Percentiles rank a stretch among this genome's conserved stretches.
Evolutionary conservation across 176 grass and related monocot genomes (phyloP).

Genomic region (Hordeum vulgare): DNA sequence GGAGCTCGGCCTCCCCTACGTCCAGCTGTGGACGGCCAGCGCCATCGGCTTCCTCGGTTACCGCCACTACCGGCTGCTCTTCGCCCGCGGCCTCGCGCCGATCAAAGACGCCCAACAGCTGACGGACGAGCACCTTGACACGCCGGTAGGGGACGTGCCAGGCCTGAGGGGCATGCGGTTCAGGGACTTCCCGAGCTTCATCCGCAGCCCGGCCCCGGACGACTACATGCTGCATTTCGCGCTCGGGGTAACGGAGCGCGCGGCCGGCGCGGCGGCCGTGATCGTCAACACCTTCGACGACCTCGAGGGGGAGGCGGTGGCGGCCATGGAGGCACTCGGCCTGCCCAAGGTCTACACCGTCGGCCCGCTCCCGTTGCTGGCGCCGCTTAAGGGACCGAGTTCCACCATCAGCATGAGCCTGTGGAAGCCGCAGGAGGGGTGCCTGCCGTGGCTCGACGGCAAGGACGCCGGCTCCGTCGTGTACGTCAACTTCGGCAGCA

Average conservation of each 20-base stretch:
- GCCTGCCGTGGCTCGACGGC: constrained; percentile 46
- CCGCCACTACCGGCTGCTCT: constrained; percentile 41
- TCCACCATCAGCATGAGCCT: constrained; percentile 29
- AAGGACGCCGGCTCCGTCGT: constrained; percentile 38
- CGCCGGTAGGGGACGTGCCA: constrained; percentile 50
- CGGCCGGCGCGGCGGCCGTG: constrained; percentile 31
- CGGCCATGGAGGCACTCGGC: constrained; percentile 29
- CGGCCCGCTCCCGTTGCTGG: constrained; percentile 44
- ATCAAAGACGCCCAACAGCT: constrained; percentile 51
- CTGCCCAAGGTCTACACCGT: constrained; percentile 46
- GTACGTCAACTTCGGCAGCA: constrained; percentile 84
- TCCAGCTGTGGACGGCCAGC: constrained; percentile 67
- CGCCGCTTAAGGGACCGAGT: not conserved
- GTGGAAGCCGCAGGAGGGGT: constrained; percentile 52
- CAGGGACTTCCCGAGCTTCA: constrained; percentile 69
- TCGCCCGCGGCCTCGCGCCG: constrained; percentile 41
- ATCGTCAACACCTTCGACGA: constrained; percentile 53
- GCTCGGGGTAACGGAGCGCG: constrained; percentile 17
- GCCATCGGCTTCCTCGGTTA: constrained; percentile 54
- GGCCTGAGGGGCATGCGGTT: constrained; percentile 45
- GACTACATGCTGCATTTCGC: constrained; percentile 48
- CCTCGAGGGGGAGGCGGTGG: constrained; percentile 42
- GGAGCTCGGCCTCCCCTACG: constrained; percentile 43
- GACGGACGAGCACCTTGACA: constrained; percentile 56
- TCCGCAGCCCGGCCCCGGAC: constrained; percentile 37